phyloP scores from a whole-genome alignment of 2,329 filamentous ascomycete genomes.

The Metarhizium guizhouense region DNA sequence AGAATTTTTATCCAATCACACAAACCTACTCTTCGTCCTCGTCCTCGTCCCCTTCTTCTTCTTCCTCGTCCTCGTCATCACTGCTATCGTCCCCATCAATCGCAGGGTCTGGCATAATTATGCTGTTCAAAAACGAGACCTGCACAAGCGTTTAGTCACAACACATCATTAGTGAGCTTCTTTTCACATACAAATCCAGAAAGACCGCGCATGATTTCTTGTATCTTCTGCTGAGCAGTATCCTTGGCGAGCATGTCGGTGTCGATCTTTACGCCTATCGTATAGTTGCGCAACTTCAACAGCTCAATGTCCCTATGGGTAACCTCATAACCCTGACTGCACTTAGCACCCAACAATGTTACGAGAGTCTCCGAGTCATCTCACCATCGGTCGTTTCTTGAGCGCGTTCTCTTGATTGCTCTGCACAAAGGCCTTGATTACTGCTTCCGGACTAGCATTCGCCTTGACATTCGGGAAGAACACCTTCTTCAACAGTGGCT shows the following conservation, averaged over 20 bases:
- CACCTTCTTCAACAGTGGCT: conserved; percentile 48
- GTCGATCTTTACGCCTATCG: conserved; percentile 55
- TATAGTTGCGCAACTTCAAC: conserved; percentile 73
- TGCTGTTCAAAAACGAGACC: conserved; percentile 62
- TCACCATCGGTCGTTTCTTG: conserved; percentile 78
- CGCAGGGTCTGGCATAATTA: conserved; percentile 62
- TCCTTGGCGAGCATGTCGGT: conserved; percentile 56
- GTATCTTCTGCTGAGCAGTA: conserved; percentile 56
- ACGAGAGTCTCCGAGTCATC: conserved; percentile 12
- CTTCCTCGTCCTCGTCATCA: conserved; percentile 23
- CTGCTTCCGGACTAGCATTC: conserved; percentile 36
- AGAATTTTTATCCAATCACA: background rate
- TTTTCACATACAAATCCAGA: conserved; percentile 59
- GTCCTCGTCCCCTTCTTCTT: conserved; percentile 5
- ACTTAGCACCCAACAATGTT: background rate
- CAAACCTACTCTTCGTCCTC: conserved; percentile 1
- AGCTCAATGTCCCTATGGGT: conserved; percentile 74
- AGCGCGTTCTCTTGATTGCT: conserved; percentile 67
- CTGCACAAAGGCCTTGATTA: conserved; percentile 59
- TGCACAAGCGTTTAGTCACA: conserved; percentile 19
- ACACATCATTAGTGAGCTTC: background rate
- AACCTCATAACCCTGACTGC: conserved; percentile 56
- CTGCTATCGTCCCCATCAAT: conserved; percentile 32
- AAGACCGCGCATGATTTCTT: conserved; percentile 56
- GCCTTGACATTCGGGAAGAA: conserved; percentile 46